A percentile compares a stretch with the other conserved stretches of the same genome.
Evolutionary conservation across 352 stramenopile species (phyloP).

Genomic region (Phytophthora capsici): DNA sequence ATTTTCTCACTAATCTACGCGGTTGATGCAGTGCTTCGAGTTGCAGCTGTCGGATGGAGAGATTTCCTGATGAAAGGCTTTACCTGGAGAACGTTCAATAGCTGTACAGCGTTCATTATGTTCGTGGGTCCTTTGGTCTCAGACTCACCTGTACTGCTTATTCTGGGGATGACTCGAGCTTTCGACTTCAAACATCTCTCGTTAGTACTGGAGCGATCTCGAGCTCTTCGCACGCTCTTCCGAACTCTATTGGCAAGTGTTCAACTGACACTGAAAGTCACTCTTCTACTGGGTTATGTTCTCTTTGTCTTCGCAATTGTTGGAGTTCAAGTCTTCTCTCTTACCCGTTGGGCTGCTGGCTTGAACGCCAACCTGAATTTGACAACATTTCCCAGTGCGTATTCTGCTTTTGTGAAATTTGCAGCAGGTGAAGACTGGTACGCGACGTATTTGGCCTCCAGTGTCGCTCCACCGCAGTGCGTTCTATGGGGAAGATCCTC

Average conservation of each 20-base stretch:
- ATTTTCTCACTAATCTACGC: slow-evolving; percentile 83
- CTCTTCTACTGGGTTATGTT: slow-evolving; percentile 80
- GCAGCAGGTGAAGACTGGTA: slow-evolving; percentile 87
- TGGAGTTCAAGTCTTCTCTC: slow-evolving; percentile 82
- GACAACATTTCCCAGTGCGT: slow-evolving; percentile 78
- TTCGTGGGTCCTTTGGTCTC: slow-evolving; percentile 70
- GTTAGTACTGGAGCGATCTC: slow-evolving; percentile 75
- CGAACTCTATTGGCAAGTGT: slow-evolving; percentile 75
- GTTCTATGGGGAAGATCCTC: slow-evolving; percentile 46
- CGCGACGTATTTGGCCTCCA: slow-evolving; percentile 76
- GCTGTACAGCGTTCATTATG: slow-evolving; percentile 79
- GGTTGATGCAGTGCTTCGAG: slow-evolving; percentile 67
- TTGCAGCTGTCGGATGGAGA: slow-evolving; percentile 77
- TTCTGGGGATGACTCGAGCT: slow-evolving; percentile 78
- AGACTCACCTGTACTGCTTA: slow-evolving; percentile 63
- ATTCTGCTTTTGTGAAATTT: slow-evolving; percentile 83
- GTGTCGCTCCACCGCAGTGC: slow-evolving; percentile 63
- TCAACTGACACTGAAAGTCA: slow-evolving; percentile 78
- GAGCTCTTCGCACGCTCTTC: slow-evolving; percentile 74
- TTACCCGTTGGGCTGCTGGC: slow-evolving; percentile 80
- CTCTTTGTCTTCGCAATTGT: slow-evolving; percentile 86
- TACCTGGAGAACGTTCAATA: slow-evolving; percentile 81
- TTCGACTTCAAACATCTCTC: slow-evolving; percentile 89
- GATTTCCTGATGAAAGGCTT: slow-evolving; percentile 89
- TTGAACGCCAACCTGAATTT: slow-evolving; percentile 79